phyloP scores from a whole-genome alignment of 192 early-diverging fungal genomes.

The Entophlyctis luteolus region DNA sequence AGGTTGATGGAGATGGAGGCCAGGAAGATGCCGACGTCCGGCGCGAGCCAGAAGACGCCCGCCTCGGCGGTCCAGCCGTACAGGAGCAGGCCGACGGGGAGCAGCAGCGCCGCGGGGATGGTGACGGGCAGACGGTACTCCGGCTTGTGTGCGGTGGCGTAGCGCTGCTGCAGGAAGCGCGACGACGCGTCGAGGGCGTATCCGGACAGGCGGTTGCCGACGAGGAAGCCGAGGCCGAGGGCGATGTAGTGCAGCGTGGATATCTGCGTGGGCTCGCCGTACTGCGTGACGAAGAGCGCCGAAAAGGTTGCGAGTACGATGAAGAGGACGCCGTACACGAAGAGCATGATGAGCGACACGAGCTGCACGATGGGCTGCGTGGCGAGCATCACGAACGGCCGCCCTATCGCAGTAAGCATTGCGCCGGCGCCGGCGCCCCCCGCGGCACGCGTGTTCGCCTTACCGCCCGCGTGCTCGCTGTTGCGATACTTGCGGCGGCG shows the following conservation, averaged over 20 bases:
- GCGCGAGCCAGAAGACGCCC: not conserved
- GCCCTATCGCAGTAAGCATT: not conserved
- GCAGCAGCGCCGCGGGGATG: not conserved
- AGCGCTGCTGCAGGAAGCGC: not conserved
- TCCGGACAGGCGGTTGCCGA: not conserved
- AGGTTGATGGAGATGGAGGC: not conserved
- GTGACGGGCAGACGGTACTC: not conserved
- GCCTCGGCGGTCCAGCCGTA: conserved; percentile 2
- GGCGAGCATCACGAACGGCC: not conserved
- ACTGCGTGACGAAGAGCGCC: not conserved
- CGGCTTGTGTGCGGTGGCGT: not conserved
- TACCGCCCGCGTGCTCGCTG: not conserved
- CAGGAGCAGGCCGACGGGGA: not conserved
- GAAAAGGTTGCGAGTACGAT: not conserved
- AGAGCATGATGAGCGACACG: not conserved
- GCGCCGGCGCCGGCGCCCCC: not conserved
- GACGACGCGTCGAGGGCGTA: not conserved
- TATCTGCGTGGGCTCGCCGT: not conserved
- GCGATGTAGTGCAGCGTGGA: not conserved
- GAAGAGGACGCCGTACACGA: not conserved
- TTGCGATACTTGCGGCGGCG: no score
- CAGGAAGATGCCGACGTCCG: not conserved
- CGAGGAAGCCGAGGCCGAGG: not conserved
- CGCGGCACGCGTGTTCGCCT: not conserved
- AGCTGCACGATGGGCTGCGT: conserved; percentile 1